A percentile compares a stretch with the other conserved stretches of the same genome.
phyloP scores from a whole-genome alignment of 2,329 filamentous ascomycete species.

The Stenocarpella maydis region DNA sequence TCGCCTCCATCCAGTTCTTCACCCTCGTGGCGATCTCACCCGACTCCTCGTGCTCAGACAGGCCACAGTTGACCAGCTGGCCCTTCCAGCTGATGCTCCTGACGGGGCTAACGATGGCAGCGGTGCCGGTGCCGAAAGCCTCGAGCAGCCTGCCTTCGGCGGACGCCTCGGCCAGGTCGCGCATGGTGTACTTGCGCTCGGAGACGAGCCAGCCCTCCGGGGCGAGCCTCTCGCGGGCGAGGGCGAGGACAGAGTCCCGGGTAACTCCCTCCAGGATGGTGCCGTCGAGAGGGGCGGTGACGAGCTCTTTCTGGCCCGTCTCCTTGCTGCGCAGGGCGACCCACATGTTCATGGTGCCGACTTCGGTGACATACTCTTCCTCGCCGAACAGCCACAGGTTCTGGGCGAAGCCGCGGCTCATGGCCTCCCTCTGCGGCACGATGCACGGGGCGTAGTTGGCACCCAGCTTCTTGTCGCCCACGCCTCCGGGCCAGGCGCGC shows the following conservation, averaged over 20 bases:
- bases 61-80: conserved; percentile 80
- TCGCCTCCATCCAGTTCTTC: conserved; percentile 96
- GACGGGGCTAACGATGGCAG: conserved; percentile 91
- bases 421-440: conserved; percentile 92
- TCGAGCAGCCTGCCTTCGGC: conserved; percentile 88
- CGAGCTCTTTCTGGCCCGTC: conserved; percentile 88
- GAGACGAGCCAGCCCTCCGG: conserved; percentile 88
- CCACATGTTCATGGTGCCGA: conserved; percentile 99
- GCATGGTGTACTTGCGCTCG: conserved; percentile 94
- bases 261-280: conserved; percentile 97
- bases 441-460: conserved; percentile 99
- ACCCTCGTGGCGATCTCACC: conserved; percentile 85
- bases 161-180: conserved; percentile 81
- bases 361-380: conserved; percentile 95
- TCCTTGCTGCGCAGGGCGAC: conserved; percentile 84
- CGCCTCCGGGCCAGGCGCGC: conserved; percentile 96
- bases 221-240: conserved; percentile 83
- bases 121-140: conserved; percentile 93
- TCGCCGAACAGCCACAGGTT: conserved; percentile 98
- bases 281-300: conserved; percentile 95
- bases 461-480: conserved; percentile 97
- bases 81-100: conserved; percentile 90
- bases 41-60: conserved; percentile 83
- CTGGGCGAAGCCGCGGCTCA: conserved; percentile 92
- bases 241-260: conserved; percentile 85